Percentiles rank a stretch among this genome's conserved stretches.
These are phyloP conservation scores for Trypanosomatidae sp. DNA, from an alignment of 208 protist genomes.

Conservation along the genomic window DNA sequence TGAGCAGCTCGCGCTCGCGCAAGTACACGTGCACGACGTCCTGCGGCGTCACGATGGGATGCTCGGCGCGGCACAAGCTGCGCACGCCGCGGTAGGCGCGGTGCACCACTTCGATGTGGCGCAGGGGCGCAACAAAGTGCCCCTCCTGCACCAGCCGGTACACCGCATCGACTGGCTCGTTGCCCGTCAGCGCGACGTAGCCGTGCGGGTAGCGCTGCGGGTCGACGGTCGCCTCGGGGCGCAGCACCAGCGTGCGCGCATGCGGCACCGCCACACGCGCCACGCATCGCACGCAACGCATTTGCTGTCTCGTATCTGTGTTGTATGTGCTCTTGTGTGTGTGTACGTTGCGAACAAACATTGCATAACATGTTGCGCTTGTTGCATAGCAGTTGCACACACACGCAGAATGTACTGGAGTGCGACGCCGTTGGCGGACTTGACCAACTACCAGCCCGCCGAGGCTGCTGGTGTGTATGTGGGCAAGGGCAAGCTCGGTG, in stretches of 20 bases:
- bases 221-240: constrained; percentile 19
- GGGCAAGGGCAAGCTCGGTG: not conserved
- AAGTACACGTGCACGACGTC: constrained; percentile 33
- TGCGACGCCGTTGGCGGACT: constrained; percentile 9
- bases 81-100: constrained; percentile 30
- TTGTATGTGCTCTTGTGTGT: no score
- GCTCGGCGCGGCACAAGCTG: constrained; percentile 39
- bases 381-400: no score
- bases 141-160: constrained; percentile 63
- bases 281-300: no score
- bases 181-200: constrained; percentile 68
- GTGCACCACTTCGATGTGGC: constrained; percentile 66
- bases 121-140: constrained; percentile 64
- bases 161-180: constrained; percentile 59
- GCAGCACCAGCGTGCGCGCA: constrained; percentile 7
- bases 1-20: constrained; percentile 38
- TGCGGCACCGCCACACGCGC: constrained; percentile 48
- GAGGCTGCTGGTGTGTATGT: not conserved
- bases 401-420: no score
- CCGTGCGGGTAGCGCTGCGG: constrained; percentile 44
- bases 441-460: constrained; percentile 7
- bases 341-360: no score
- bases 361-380: no score
- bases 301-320: no score
- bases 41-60: constrained; percentile 26